Evolutionary conservation across 371 early-diverging fungal genomes (phyloP).

Genomic region (Lichtheimia ornata): DNA sequence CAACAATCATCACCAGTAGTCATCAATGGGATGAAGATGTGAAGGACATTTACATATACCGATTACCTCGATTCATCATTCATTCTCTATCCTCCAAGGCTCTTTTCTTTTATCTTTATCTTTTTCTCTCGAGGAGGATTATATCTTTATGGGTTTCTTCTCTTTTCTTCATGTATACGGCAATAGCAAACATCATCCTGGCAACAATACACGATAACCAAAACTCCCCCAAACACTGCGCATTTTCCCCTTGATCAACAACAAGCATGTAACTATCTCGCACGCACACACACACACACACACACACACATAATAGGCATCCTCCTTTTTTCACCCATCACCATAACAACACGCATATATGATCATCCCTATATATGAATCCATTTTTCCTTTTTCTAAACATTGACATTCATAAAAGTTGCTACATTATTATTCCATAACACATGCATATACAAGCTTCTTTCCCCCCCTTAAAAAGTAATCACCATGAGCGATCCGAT

Average conservation of each 20-base stretch:
- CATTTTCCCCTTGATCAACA: not conserved
- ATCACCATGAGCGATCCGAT: constrained; percentile 2
- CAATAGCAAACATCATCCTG: constrained; percentile 1
- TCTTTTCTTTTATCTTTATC: not conserved
- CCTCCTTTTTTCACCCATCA: not conserved
- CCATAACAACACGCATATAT: not conserved
- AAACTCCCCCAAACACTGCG: constrained; percentile 5
- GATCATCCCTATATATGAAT: constrained; percentile 2
- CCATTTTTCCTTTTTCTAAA: not conserved
- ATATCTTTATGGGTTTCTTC: too few relatives aligned
- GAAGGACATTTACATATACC: not conserved
- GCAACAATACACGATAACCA: not conserved
- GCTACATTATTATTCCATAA: too few relatives aligned
- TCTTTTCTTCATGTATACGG: too few relatives aligned
- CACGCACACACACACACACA: constrained; percentile 3
- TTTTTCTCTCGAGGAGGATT: not conserved
- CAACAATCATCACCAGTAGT: constrained; percentile 3
- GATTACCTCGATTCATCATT: not conserved
- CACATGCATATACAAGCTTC: not conserved
- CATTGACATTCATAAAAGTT: constrained; percentile 1
- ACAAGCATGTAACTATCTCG: not conserved
- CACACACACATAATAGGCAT: not conserved
- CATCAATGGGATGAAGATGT: not conserved
- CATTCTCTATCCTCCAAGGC: constrained; percentile 1
- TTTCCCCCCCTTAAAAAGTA: not conserved